Percentiles rank a stretch among this genome's conserved stretches.
Evolutionary conservation across 805 yeast genomes (phyloP).

Genomic region (Blastobotrys robertii): DNA sequence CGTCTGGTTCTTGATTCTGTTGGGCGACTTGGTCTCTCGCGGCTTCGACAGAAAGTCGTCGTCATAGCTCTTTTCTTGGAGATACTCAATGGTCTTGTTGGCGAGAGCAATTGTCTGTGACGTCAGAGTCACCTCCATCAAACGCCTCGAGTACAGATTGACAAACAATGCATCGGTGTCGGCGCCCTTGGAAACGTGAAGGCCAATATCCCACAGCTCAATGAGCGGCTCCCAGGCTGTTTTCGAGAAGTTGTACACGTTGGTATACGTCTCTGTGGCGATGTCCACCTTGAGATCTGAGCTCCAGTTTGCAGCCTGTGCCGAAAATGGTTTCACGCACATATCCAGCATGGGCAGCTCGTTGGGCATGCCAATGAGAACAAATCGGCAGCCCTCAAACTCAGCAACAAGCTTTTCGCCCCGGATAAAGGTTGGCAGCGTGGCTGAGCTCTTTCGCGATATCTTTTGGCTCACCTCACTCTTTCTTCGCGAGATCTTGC

Average conservation of each 20-base stretch:
- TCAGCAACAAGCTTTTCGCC: constrained; percentile 62
- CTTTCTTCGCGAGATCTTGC: background rate
- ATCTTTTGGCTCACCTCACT: background rate
- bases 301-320: constrained; percentile 74
- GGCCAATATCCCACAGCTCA: constrained; percentile 76
- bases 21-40: constrained; percentile 77
- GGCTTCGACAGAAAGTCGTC: constrained; percentile 32
- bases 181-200: constrained; percentile 46
- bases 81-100: constrained; percentile 53
- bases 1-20: constrained; percentile 69
- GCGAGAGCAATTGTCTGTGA: constrained; percentile 70
- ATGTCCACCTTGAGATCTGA: constrained; percentile 67
- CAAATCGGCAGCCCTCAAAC: constrained; percentile 70
- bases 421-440: constrained; percentile 32
- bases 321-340: constrained; percentile 58
- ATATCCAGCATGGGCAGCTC: constrained; percentile 83
- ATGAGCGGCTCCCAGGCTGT: constrained; percentile 87
- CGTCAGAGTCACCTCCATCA: constrained; percentile 74
- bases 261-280: constrained; percentile 54
- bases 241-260: constrained; percentile 77
- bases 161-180: constrained; percentile 42
- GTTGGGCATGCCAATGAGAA: constrained; percentile 81
- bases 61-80: constrained; percentile 17
- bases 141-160: constrained; percentile 63
- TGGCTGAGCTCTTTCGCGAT: constrained; percentile 1